Conservation (phyloP, 1,284 basidiomycete species). For the Trichosporon sp. region DNA sequence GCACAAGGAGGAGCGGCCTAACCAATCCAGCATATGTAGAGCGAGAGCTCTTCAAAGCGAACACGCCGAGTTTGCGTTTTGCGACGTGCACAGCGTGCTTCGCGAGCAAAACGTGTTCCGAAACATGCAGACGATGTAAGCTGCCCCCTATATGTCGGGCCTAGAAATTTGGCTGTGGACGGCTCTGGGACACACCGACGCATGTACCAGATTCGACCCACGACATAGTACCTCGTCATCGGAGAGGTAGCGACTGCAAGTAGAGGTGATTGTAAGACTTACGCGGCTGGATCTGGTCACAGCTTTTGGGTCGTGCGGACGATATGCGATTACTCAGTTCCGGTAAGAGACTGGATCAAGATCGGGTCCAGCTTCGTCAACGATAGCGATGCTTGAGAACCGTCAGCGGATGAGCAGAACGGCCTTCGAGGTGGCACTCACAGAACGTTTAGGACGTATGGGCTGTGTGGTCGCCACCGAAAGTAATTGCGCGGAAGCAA, state of each 20-base stretch:
- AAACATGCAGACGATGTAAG: neutral
- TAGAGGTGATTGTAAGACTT: neutral
- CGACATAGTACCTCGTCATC: neutral
- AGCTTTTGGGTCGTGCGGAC: constrained; percentile 1
- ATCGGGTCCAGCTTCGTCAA: neutral
- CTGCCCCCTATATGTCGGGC: neutral
- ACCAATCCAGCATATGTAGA: neutral
- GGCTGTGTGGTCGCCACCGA: neutral
- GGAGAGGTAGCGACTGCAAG: neutral
- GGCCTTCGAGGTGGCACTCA: neutral
- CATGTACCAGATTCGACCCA: neutral
- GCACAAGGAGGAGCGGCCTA: neutral
- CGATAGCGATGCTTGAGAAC: neutral
- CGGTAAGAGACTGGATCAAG: neutral
- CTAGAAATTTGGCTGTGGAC: neutral
- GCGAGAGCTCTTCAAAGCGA: neutral
- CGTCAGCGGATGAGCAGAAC: neutral
- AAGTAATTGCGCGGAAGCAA: neutral
- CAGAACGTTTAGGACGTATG: no score
- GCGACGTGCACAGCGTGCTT: neutral
- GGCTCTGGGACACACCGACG: neutral
- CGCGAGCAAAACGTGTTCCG: neutral
- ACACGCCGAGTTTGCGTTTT: neutral
- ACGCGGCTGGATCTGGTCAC: neutral
- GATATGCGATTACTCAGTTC: neutral